Percentiles rank a stretch among this genome's conserved stretches.
These are phyloP conservation scores for Thelonectria olida DNA, from an alignment of 2,329 filamentous ascomycete genomes.

Conservation along the genomic window DNA sequence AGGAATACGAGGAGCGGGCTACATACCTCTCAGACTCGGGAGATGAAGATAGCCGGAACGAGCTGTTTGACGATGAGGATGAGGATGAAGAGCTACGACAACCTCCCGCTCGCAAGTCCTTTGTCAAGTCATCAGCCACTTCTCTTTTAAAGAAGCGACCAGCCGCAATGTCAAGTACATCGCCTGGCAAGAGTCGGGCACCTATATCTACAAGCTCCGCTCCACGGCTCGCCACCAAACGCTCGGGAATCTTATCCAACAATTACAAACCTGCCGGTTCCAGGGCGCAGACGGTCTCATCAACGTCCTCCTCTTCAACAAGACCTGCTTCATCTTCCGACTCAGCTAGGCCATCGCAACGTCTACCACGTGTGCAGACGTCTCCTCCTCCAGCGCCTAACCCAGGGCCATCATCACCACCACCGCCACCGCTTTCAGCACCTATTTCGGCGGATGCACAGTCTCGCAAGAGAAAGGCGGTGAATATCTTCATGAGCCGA, in stretches of 20 bases:
- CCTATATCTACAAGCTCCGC: constrained; percentile 4
- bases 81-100: constrained; percentile 5
- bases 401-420: constrained; percentile 35
- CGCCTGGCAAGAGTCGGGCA: constrained; percentile 10
- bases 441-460: constrained; percentile 17
- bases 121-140: constrained; percentile 20
- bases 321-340: constrained; percentile 15
- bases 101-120: constrained; percentile 18
- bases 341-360: constrained; percentile 20
- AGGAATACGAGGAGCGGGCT: constrained; percentile 47
- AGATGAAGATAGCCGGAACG: constrained; percentile 37
- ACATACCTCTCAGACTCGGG: constrained; percentile 54
- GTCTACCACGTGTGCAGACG: constrained; percentile 26
- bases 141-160: constrained; percentile 35
- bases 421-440: constrained; percentile 14
- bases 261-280: constrained; percentile 32
- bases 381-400: constrained; percentile 31
- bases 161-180: constrained; percentile 3
- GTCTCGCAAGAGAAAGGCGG: constrained; percentile 54
- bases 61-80: constrained; percentile 41
- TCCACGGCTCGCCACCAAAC: constrained; percentile 20
- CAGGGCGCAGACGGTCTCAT: constrained; percentile 27
- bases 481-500: constrained; percentile 60
- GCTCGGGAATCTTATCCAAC: constrained; percentile 41
- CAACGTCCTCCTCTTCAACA: constrained; percentile 17